Base-by-base conservation (phyloP, 352 stramenopile species). In the Phytophthora tubulina region DNA sequence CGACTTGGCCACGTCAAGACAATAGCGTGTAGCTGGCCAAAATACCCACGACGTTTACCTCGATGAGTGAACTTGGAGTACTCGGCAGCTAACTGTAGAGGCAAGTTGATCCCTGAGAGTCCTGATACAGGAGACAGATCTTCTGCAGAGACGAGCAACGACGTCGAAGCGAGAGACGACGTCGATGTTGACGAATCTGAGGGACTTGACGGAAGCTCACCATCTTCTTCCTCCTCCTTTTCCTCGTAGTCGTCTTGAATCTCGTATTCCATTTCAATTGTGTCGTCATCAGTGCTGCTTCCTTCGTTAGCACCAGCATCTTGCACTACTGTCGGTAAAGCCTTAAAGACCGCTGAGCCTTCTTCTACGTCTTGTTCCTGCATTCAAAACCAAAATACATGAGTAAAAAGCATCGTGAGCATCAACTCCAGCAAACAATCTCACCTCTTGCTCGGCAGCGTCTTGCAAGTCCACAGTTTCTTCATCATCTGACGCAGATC, bases 1-100 rank as follows among this genome's bases (percentile, higher is more conserved):
- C 50, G 48, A n/a, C 59, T 66, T 33, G 82, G 77, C 55, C 84
- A 81, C 38, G 82, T 89, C 51, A 89, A 48, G 5, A 89, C 64
- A 48, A 85, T 80, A 1, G 66, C 61, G 11, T 75, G 63, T 9
- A 89, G 39, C 6, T 78, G 42, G 13, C 82, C 82, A 55, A 63
- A 36, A 45, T 85, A 88, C 11, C 80, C 78, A 42, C 62, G 75
- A 21, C 65, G 73, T 32, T 74, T 73, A 6, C 68, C 67, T 33
- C 73, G 78, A 50, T 82, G 75, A 38, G 50, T 38, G 41, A 89
- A 89, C 52, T 74, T 79, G 17, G 75, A 74, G 46, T 77, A 86
- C 39, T 72, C 67, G 1, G 79, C 80, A 48, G 79, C 72, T 60
- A 89, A 36, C 33, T 89, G 81, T 15, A 82, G 62, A 7, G 81